Conservation (phyloP, 2,329 filamentous ascomycete species). For the Fusarium hainanense region DNA sequence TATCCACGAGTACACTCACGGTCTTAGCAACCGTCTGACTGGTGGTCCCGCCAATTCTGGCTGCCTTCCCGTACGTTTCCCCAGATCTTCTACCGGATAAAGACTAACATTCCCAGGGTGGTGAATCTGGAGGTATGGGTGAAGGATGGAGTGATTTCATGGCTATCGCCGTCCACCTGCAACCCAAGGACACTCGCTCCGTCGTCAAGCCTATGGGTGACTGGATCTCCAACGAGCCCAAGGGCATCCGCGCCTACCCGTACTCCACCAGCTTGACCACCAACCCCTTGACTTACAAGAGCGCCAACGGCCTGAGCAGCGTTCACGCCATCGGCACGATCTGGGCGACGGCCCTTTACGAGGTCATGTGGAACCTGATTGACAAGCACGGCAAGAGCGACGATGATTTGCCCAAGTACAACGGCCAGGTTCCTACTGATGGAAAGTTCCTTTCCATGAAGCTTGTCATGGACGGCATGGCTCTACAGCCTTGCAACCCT, state of each 20-base stretch:
- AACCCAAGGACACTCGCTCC: slow-evolving; percentile 57
- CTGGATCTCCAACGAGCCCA: slow-evolving; percentile 58
- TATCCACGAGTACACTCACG: slow-evolving; percentile 69
- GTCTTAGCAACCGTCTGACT: slow-evolving; percentile 63
- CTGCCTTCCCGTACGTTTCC: slow-evolving; percentile 52
- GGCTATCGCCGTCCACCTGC: slow-evolving; percentile 62
- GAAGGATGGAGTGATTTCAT: slow-evolving; percentile 69
- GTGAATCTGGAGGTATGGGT: slow-evolving; percentile 67
- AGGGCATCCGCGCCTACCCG: slow-evolving; percentile 61
- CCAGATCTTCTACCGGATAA: accelerated
- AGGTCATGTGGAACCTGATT: slow-evolving; percentile 68
- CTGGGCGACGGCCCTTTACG: slow-evolving; percentile 59
- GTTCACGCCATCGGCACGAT: slow-evolving; percentile 62
- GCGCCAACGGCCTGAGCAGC: slow-evolving; percentile 50
- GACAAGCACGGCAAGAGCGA: slow-evolving; percentile 65
- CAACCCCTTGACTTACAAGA: slow-evolving; percentile 63
- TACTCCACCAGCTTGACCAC: slow-evolving; percentile 63
- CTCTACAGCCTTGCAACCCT: slow-evolving; percentile 67
- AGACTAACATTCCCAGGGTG: slow-evolving; percentile 27
- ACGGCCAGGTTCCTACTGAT: slow-evolving; percentile 60
- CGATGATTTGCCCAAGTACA: slow-evolving; percentile 54
- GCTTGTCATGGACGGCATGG: slow-evolving; percentile 63
- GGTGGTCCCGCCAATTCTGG: slow-evolving; percentile 65
- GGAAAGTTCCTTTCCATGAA: slow-evolving; percentile 64
- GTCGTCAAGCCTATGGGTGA: slow-evolving; percentile 62